Base-by-base conservation (phyloP, 371 early-diverging fungal species). In the Dichotomocladium elegans region DNA sequence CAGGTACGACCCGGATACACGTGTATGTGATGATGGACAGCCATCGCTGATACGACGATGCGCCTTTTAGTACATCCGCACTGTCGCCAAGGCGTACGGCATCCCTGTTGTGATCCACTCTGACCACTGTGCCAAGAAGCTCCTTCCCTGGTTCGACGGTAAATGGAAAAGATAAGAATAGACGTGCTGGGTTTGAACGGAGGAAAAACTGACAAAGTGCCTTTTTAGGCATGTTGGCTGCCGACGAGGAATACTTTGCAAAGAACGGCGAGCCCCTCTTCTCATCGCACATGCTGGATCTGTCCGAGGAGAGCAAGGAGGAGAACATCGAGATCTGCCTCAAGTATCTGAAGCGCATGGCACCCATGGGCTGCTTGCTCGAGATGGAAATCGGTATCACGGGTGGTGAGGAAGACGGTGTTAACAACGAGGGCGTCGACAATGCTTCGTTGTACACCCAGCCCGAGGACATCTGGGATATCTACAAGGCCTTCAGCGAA, bases 361-460 rank as follows among this genome's bases (percentile, higher is more conserved):
- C 88, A 19, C 79, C 83, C 52, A 89, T 93, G 68, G 80, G 87
- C 61, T 81, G 82, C 55, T 80, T 85, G 62, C 83, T 93, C 53
- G 94, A 93, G 76, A 93, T 93, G 92, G 94, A 93, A 81, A 93
- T 93, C 47, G 94, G 94, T 71, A 90, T 93, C 70, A 93, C 93
- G 15, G 93, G 94, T 68, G 94, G 94, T 58, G 94, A 93, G 77
- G 94, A 93, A 77, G 56, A 94, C 65, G 94, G 94, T 68, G 94
- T 94, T 53, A 90, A 93, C 81, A 92, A 94, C 81, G 84, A 89
- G 66, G 80, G 73, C 26, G 91, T 92, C 43, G 93, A 94, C 63
- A 92, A 90, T 63, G 77, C 85, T 53, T 59, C 87, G 17, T 80
- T 94, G 4, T 94, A 91, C 77, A 91, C 93, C 34, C 93, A 92